Base-by-base conservation (phyloP, 148 eudicot genomes). In the Camellia japonica region DNA sequence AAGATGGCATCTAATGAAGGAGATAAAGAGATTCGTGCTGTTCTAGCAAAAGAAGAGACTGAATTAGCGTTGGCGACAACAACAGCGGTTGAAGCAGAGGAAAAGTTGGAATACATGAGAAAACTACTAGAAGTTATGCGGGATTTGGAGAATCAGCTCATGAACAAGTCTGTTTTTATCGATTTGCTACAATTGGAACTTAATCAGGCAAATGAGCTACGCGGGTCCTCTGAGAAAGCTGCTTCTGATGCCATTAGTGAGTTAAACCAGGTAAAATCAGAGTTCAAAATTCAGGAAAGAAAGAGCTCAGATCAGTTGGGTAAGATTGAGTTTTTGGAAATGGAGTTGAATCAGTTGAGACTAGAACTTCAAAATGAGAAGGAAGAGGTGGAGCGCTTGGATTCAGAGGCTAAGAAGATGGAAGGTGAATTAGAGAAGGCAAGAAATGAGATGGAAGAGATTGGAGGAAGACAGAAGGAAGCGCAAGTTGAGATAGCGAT, bases 401-500 rank as follows among this genome's bases (percentile, higher is more conserved):
- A 46, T 11, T 42, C 38, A 43, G 58, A 73, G 4, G 23, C 20
- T 9, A 78, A 51, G 59, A 59, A 5, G 14, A 69, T 41, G 42
- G 20, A 5, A 30, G 51, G n/a, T 9, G 60, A 69, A 60, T 58
- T 78, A 4, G 82, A 78, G 41, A 66, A 68, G 75, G 38, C 51
- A 6, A 56, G 10, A 49, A 62, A 14, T 38, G 76, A 83, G 59
- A 1, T 68, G 54, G 70, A 62, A 16, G 80, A 72, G 67, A 60
- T 68, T 67, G 59, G 52, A 54, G 80, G 14, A 8, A 68, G 73
- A 60, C 85, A 80, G 44, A 73, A 52, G 0, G 85, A 77, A 15
- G 82, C 82, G 30, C 82, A 85, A 68, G 78, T 85, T 11, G 87
- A 82, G 74, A 75, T 85, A 63, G 84, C 84, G 44, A 75, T 85